Conservation (phyloP, 2,329 filamentous ascomycete genomes). For the Metarhizium rileyi region DNA sequence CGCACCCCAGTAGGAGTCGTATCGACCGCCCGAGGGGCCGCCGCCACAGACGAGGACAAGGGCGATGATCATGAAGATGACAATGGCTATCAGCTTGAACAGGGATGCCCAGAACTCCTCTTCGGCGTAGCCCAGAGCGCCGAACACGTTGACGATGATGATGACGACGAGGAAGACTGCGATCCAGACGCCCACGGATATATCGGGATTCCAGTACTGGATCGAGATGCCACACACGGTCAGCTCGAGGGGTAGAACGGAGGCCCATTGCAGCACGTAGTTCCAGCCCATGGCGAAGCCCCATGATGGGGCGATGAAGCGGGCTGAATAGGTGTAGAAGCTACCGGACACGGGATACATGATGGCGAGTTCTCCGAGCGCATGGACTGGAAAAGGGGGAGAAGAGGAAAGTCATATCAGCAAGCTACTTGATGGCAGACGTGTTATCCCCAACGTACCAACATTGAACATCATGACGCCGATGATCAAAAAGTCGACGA, state of each 20-base stretch:
- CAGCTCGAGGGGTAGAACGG: constrained; percentile 37
- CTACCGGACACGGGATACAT: constrained; percentile 49
- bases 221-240: constrained; percentile 41
- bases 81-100: constrained; percentile 43
- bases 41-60: constrained; percentile 49
- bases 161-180: constrained; percentile 39
- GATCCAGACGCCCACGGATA: constrained; percentile 38
- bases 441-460: constrained; percentile 19
- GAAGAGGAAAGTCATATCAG: too few species aligned
- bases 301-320: constrained; percentile 51
- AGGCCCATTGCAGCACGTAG: constrained; percentile 37
- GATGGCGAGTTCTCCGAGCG: constrained; percentile 48
- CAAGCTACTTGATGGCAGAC: too few species aligned
- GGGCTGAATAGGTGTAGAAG: constrained; percentile 48
- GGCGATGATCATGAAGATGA: constrained; percentile 53
- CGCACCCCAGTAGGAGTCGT: constrained; percentile 33
- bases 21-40: constrained; percentile 35
- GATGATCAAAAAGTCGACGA: constrained; percentile 8
- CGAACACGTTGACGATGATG: constrained; percentile 39
- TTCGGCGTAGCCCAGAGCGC: constrained; percentile 37
- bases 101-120: constrained; percentile 44
- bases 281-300: constrained; percentile 44
- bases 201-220: constrained; percentile 37
- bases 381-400: constrained; percentile 34
- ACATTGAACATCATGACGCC: constrained; percentile 10